Conservation (phyloP, 2,329 filamentous ascomycete species). For the Aspergillus sp. region DNA sequence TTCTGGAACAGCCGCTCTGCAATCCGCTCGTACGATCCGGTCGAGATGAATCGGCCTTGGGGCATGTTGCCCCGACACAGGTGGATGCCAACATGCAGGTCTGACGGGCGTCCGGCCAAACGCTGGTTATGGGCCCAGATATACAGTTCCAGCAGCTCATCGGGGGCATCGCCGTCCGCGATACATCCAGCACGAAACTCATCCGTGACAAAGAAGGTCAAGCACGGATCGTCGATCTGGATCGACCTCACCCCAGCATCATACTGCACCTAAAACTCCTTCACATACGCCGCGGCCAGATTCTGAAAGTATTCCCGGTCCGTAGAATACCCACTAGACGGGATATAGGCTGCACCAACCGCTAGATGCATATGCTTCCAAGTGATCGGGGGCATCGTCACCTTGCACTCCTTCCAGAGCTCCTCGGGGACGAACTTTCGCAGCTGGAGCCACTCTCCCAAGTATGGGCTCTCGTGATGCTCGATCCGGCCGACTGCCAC, state of each 20-base stretch:
- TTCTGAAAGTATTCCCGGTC: not conserved
- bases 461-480: not conserved
- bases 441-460: not conserved
- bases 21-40: no score
- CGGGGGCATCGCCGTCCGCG: not conserved
- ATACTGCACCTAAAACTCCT: not conserved
- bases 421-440: not conserved
- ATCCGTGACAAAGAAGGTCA: not conserved
- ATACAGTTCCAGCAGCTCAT: not conserved
- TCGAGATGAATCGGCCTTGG: constrained; percentile 47
- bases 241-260: not conserved
- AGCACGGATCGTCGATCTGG: not conserved
- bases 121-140: constrained; percentile 26
- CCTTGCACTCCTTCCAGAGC: not conserved
- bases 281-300: not conserved
- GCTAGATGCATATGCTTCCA: not conserved
- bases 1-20: no score
- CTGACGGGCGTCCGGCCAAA: constrained; percentile 56
- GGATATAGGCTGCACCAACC: not conserved
- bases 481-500: not conserved
- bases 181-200: not conserved
- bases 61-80: constrained; percentile 64
- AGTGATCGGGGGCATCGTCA: no score
- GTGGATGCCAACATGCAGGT: constrained; percentile 72
- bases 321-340: not conserved